Base-by-base conservation (phyloP, 768 basidiomycete genomes). In the Dioszegia hungarica region DNA sequence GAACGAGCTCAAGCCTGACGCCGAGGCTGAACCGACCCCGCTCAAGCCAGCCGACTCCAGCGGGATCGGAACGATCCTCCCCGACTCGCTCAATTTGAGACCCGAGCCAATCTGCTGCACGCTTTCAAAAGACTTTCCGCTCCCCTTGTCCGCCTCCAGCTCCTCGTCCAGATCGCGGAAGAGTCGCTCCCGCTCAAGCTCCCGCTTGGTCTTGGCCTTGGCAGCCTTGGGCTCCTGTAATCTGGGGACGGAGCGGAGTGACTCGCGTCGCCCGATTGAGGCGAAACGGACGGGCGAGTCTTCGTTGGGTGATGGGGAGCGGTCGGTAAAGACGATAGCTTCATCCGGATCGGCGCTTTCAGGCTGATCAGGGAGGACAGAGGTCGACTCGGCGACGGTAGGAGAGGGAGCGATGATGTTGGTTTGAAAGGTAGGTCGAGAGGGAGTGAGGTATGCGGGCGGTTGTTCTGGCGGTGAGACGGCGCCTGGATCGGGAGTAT, bases 151-250 rank as follows among this genome's bases (percentile, higher is more conserved):
- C 28, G 52, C 63, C 47, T 70, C 68, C n/a, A 73, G 51, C 43
- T 75, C 70, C 47, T 72, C 72, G 31, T 74, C 74, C 6, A 75
- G 59, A 54, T 67, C 50, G 15, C 57, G 60, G 57, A 75, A 71
- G 31, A 75, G 47, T 49, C 63, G 57, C 45, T 75, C 72, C 19
- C 74, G 34, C 56, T 73, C 72, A 34, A 66, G 54, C 40, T 75
- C 74, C n/a, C 70, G 56, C 55, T 69, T 69, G 1, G 67, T 69
- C 60, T 67, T 15, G 44, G 51, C 45, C 46, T 47, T 3, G 64
- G 61, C 17, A n/a, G n/a, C n/a, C n/a, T n/a, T n/a, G n/a, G 55
- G 45, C 29, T 61, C 55, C 2, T 57, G 47, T 20, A 29, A 15
- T 22, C 61, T 62, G 34, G 60, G 59, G 17, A 68, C 38, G 15